Percentiles rank a stretch among this genome's conserved stretches.
phyloP scores from a whole-genome alignment of 345 rosid genomes.

The Brassica cretica region DNA sequence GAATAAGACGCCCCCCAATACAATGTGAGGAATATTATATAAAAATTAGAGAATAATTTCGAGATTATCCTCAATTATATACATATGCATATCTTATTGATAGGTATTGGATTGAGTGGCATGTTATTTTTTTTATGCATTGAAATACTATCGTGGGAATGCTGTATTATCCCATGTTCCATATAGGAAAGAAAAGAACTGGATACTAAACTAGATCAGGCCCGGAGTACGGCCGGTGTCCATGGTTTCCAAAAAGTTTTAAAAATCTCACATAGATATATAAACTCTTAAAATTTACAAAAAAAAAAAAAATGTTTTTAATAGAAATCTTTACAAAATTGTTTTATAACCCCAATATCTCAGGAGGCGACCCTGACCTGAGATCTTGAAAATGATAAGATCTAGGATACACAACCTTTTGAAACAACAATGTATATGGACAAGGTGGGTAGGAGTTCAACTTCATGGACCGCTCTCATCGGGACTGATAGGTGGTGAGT shows the following conservation, averaged over 20 bases:
- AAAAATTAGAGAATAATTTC: neutral
- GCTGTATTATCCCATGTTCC: neutral
- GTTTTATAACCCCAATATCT: too few species aligned
- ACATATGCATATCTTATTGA: neutral
- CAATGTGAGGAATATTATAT: neutral
- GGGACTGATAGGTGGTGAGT: too few species aligned
- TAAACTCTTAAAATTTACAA: too few species aligned
- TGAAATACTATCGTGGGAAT: neutral
- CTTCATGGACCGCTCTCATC: too few species aligned
- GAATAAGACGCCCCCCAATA: constrained; percentile 20
- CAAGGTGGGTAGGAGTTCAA: neutral
- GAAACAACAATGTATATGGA: neutral
- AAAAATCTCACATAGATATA: too few species aligned
- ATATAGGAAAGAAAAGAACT: neutral
- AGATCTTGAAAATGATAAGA: neutral
- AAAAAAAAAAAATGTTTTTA: too few species aligned
- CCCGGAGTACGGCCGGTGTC: too few species aligned
- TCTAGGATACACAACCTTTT: neutral
- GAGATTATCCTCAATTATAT: neutral
- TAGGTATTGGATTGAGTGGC: neutral
- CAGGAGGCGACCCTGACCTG: too few species aligned
- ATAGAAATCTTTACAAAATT: too few species aligned
- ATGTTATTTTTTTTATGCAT: neutral
- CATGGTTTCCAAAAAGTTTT: too few species aligned
- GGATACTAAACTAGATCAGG: neutral